phyloP scores from a whole-genome alignment of 257 asterid species.

The Nicotiana otophora region DNA sequence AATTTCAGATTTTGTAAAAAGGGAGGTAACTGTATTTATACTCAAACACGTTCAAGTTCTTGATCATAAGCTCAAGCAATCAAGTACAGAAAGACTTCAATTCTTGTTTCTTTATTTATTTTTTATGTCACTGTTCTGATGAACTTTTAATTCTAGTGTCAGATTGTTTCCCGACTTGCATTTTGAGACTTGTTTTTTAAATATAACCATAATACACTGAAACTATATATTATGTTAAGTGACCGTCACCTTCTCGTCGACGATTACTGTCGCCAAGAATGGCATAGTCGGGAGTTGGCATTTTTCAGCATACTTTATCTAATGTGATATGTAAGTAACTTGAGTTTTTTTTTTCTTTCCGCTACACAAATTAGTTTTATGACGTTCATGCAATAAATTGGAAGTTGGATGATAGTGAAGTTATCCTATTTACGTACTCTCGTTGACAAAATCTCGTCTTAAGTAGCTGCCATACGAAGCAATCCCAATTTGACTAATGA shows the following conservation, averaged over 20 bases:
- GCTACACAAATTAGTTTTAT: neutral
- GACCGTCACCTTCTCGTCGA: too few relatives aligned
- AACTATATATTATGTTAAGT: neutral
- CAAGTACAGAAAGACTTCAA: neutral
- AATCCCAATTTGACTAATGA: slow-evolving; percentile 10
- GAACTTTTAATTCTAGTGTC: neutral
- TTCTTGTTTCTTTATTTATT: neutral
- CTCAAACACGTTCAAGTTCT: neutral
- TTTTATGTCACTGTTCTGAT: neutral
- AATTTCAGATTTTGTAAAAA: neutral
- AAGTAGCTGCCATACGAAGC: slow-evolving; percentile 15
- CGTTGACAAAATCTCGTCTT: neutral
- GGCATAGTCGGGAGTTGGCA: neutral
- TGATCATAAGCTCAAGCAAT: neutral
- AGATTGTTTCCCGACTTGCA: neutral
- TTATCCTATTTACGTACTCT: neutral
- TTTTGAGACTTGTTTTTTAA: too few relatives aligned
- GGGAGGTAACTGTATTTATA: neutral
- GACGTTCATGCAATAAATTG: neutral
- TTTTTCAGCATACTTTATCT: neutral
- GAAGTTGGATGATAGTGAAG: neutral
- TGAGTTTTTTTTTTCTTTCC: too few relatives aligned
- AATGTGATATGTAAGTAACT: neutral
- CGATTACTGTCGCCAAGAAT: neutral
- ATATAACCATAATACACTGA: fast-evolving